Conservation (phyloP, 257 asterid genomes). For the Datura wrightii region DNA sequence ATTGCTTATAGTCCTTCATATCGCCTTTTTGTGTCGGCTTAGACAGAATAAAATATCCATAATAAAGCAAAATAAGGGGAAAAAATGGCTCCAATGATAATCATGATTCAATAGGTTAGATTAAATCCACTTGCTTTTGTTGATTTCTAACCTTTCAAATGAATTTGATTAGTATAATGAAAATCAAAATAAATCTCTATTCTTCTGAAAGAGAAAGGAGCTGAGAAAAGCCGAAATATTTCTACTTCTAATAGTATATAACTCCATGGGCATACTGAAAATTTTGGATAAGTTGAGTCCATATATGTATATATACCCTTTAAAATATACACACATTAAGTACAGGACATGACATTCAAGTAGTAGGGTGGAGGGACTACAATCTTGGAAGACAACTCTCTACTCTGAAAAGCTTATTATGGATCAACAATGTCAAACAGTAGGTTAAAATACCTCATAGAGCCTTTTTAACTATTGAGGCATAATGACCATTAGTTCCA, state of each 20-base stretch:
- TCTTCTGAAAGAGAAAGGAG: neutral
- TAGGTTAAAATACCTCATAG: conserved; percentile 42
- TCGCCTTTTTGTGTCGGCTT: neutral
- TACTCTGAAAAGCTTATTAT: neutral
- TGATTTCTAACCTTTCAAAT: neutral
- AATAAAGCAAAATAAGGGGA: no score
- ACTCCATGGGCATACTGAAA: neutral
- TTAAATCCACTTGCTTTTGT: neutral
- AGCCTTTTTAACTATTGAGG: conserved; percentile 42
- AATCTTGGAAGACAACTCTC: neutral
- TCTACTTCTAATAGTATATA: neutral
- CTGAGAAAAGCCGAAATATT: neutral
- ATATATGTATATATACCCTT: neutral
- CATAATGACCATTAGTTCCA: conserved; percentile 38
- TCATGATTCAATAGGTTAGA: neutral
- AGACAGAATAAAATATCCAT: neutral
- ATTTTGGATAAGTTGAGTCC: neutral
- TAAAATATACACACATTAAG: neutral
- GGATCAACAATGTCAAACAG: conserved; percentile 21
- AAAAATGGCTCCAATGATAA: neutral
- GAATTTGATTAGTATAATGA: neutral
- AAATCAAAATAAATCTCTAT: neutral
- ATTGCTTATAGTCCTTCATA: no score
- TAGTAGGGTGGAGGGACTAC: neutral
- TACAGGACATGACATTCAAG: neutral